These are phyloP conservation scores for Amesomyces nigricolor DNA, from an alignment of 2,329 filamentous ascomycete genomes.

Conservation along the genomic window DNA sequence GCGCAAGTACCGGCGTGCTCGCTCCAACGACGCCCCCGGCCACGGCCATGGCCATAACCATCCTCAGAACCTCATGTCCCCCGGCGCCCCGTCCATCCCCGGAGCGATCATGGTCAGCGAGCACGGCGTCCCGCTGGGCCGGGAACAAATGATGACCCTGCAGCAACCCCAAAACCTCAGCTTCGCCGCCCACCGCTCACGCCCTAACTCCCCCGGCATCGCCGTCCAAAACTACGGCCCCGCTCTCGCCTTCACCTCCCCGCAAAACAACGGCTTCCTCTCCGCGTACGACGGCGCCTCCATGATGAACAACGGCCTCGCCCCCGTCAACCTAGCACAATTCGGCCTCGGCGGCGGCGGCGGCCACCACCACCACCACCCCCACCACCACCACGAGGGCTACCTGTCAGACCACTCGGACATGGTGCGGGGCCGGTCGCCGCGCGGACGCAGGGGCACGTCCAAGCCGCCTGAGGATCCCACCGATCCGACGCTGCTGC, in stretches of 20 bases:
- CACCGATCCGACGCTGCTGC: conserved; percentile 80
- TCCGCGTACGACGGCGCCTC: conserved; percentile 75
- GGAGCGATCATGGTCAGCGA: conserved; percentile 90
- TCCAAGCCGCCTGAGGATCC: conserved; percentile 98
- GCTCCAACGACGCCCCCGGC: conserved; percentile 76
- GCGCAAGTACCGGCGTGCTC: conserved; percentile 86
- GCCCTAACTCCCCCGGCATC: conserved; percentile 83
- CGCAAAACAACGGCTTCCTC: conserved; percentile 91
- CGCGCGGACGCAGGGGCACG: conserved; percentile 84
- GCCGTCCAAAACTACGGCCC: conserved; percentile 66
- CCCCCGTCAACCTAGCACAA: conserved; percentile 64
- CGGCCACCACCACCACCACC: too few relatives aligned
- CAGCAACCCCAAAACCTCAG: conserved; percentile 45
- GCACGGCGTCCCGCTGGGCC: conserved; percentile 77
- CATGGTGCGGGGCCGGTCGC: conserved; percentile 82
- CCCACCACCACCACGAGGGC: conserved; percentile 60
- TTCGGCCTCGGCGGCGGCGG: conserved; percentile 56
- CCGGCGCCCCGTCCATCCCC: conserved; percentile 60
- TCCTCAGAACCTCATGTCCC: conserved; percentile 58
- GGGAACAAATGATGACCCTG: conserved; percentile 77
- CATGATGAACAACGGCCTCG: conserved; percentile 65
- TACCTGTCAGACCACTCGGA: conserved; percentile 94
- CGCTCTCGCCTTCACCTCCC: conserved; percentile 73
- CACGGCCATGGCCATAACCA: conserved; percentile 17
- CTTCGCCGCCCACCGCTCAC: conserved; percentile 68